Conservation (phyloP, 306 rosid species). For the Cotoneaster glaucophyllus region DNA sequence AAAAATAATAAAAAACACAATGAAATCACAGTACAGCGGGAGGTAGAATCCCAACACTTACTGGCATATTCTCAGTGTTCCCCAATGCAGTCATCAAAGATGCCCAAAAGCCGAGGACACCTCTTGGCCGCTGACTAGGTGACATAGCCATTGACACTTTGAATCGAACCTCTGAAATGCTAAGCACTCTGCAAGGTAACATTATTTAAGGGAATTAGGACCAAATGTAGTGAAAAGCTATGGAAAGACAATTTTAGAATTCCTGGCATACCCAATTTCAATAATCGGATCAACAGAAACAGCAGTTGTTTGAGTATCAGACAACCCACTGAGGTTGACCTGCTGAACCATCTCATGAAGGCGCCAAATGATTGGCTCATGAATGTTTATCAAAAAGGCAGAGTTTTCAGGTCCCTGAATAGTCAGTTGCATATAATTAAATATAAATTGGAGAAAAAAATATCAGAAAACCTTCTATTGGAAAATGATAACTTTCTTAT, state of each 20-base stretch:
- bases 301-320: conserved; percentile 73
- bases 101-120: conserved; percentile 98
- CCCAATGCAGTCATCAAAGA: conserved; percentile 99
- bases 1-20: neutral
- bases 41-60: conserved; percentile 38
- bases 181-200: conserved; percentile 62
- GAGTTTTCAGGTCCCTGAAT: conserved; percentile 82
- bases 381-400: conserved; percentile 77
- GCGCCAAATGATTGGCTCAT: conserved; percentile 97
- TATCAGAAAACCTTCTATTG: conserved; percentile 1
- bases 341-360: conserved; percentile 92
- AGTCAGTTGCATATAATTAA: conserved; percentile 17
- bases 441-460: conserved; percentile 4
- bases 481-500: conserved; percentile 10
- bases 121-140: conserved; percentile 89
- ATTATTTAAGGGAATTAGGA: conserved; percentile 19
- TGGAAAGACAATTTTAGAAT: conserved; percentile 8
- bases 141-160: conserved; percentile 91
- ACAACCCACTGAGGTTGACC: conserved; percentile 70
- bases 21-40: neutral
- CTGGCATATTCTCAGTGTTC: conserved; percentile 96
- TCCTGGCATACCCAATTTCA: conserved; percentile 67
- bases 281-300: conserved; percentile 89
- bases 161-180: conserved; percentile 82
- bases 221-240: conserved; percentile 15